Conservation (phyloP, 164 flowering plant species). For the Dillenia turbinata region DNA sequence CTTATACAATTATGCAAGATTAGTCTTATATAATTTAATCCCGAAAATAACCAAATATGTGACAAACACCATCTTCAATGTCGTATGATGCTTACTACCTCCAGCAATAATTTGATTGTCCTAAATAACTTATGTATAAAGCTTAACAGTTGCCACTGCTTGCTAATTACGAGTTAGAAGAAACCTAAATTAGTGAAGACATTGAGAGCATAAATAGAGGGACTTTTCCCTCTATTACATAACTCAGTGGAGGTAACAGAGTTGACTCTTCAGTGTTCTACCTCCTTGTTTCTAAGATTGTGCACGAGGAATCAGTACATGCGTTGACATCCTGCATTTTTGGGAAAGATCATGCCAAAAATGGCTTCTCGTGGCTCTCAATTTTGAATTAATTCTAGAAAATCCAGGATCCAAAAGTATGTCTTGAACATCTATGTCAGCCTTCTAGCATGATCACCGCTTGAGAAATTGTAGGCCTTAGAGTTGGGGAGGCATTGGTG, state of each 20-base stretch:
- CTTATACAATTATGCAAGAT: too few relatives aligned
- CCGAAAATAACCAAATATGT: too few relatives aligned
- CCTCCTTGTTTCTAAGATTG: slow-evolving; percentile 17
- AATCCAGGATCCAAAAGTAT: slow-evolving; percentile 35
- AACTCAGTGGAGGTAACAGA: slow-evolving; percentile 13
- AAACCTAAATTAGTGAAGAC: too few relatives aligned
- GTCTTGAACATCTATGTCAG: slow-evolving; percentile 27
- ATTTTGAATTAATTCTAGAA: slow-evolving; percentile 20
- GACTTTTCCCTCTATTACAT: too few relatives aligned
- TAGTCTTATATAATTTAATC: too few relatives aligned
- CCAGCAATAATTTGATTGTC: too few relatives aligned
- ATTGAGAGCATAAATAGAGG: too few relatives aligned
- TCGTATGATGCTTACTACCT: too few relatives aligned
- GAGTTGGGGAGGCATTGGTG: slow-evolving; percentile 57
- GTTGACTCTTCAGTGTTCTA: slow-evolving; percentile 10
- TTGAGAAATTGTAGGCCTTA: slow-evolving; percentile 53
- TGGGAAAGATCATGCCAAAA: slow-evolving; percentile 39
- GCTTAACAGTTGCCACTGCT: too few relatives aligned
- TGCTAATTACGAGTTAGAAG: too few relatives aligned
- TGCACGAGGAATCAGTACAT: slow-evolving; percentile 18
- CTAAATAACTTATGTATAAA: too few relatives aligned
- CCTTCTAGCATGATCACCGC: slow-evolving; percentile 65
- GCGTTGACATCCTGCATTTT: slow-evolving; percentile 21
- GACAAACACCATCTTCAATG: too few relatives aligned
- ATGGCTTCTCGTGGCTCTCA: slow-evolving; percentile 25